These are phyloP conservation scores for Lactarius hatsudake DNA, from an alignment of 768 basidiomycete species.

Conservation along the genomic window DNA sequence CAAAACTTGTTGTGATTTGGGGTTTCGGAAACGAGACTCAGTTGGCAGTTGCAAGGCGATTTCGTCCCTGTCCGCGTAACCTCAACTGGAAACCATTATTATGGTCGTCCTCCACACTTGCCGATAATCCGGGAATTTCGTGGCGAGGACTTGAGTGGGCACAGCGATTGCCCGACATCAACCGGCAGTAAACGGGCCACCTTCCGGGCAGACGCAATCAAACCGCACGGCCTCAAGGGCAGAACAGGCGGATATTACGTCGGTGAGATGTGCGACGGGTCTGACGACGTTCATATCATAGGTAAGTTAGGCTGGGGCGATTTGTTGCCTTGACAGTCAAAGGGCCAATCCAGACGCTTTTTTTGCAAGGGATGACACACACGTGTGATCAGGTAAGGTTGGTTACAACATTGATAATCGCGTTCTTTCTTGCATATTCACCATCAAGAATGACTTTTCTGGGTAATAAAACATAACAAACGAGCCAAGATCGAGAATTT, in stretches of 20 bases:
- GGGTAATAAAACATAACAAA: slow-evolving; percentile 2
- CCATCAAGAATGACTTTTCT: background rate
- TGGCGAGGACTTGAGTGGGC: background rate
- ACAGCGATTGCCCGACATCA: background rate
- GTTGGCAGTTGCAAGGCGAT: background rate
- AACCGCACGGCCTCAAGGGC: background rate
- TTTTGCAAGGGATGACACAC: background rate
- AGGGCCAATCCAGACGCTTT: background rate
- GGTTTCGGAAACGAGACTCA: background rate
- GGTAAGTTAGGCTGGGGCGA: background rate
- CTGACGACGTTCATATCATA: background rate
- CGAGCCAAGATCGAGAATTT: background rate
- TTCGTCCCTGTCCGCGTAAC: background rate
- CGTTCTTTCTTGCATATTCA: slow-evolving; percentile 11
- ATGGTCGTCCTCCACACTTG: background rate
- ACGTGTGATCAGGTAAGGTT: background rate
- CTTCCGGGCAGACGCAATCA: background rate
- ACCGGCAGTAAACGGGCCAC: background rate
- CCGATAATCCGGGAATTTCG: background rate
- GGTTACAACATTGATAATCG: background rate
- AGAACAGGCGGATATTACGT: slow-evolving; percentile 20
- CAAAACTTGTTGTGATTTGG: background rate
- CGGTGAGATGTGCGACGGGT: background rate
- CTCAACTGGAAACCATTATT: background rate
- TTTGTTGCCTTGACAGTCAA: slow-evolving; percentile 2